Base-by-base conservation (phyloP, 78 protist genomes). In the Bodo saltans region DNA sequence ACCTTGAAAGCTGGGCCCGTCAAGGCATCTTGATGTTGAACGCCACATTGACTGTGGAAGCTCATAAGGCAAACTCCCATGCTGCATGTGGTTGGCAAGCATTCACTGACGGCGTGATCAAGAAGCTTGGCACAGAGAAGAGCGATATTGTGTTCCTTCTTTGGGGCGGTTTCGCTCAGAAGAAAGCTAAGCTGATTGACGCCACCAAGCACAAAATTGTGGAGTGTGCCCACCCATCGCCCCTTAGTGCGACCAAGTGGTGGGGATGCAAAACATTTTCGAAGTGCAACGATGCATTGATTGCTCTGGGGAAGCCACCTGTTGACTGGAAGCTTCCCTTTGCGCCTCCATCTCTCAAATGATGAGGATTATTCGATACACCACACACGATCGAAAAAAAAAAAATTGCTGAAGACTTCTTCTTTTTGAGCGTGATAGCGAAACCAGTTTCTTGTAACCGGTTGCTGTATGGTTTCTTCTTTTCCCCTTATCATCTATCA, bases 11-110 rank as follows among this genome's bases (percentile, higher is more conserved):
- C 3, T 94, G 97, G 97, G 93, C 97, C 1, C 26, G 26, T 53
- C 95, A 93, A 42, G 97, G 97, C 67, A 96, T 94, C 29, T 70
- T 94, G 33, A 52, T 94, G 67, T 73, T 94, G 34, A 94, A 94
- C 68, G 81, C 93, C 26, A 41, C 37, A 0, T 72, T 95, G 60
- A 94, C 97, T 3, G 96, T 94, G 1, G 60, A 74, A 0, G 72
- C 67, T 23, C 34, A 52, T 28, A 35, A 88, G 39, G 79, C 95
- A 35, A 92, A 89, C 60, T 78, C 88, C 27, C 95, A 93, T 85
- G 27, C 33, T 0, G 28, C 26, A 21, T n/a, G 21, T 27, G 95
- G 94, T 21, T 93, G 95, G 95, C 42, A 42, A 40, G 1, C 1
- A 1, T 93, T 93, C 83, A 93, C 95, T 23, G 95, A 93, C 75